A percentile compares a stretch with the other conserved stretches of the same genome.
Conservation (phyloP, 345 rosid species). For the Sonneratia alba region DNA sequence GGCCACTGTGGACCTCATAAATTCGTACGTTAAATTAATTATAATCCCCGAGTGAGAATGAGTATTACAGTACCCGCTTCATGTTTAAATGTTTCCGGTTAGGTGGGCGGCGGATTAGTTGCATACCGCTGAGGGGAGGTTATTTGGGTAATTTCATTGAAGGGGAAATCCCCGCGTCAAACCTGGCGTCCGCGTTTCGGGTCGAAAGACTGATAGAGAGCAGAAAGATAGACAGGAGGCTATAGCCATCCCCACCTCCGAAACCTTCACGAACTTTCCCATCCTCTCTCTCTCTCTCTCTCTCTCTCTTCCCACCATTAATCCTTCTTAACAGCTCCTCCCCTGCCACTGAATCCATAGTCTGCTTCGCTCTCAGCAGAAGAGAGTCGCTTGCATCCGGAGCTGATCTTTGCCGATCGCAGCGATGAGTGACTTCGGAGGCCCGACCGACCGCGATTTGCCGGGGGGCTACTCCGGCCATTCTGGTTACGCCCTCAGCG, state of each 20-base stretch:
- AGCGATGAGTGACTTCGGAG: neutral
- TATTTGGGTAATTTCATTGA: neutral
- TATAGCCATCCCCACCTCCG: neutral
- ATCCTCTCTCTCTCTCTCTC: neutral
- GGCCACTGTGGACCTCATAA: too few species aligned
- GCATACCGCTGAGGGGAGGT: neutral
- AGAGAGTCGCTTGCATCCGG: neutral
- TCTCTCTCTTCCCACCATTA: neutral
- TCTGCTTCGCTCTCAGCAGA: neutral
- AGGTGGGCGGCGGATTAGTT: too few species aligned
- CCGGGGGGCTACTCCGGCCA: neutral
- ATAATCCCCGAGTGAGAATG: too few species aligned
- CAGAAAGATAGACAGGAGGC: neutral
- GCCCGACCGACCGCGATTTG: fast-evolving
- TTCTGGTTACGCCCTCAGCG: constrained; percentile 43
- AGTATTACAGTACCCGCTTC: too few species aligned
- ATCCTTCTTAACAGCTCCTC: neutral
- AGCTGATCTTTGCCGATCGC: neutral
- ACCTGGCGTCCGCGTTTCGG: constrained; percentile 16
- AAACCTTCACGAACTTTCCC: constrained; percentile 30
- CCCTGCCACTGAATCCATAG: neutral
- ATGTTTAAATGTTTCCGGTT: too few species aligned
- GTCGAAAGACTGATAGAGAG: too few species aligned
- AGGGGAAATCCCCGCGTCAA: constrained; percentile 21
- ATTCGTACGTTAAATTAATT: too few species aligned